Percentiles rank a stretch among this genome's conserved stretches.
These are phyloP conservation scores for Euphorbia lathyris DNA, from an alignment of 345 rosid genomes.

Conservation along the genomic window DNA sequence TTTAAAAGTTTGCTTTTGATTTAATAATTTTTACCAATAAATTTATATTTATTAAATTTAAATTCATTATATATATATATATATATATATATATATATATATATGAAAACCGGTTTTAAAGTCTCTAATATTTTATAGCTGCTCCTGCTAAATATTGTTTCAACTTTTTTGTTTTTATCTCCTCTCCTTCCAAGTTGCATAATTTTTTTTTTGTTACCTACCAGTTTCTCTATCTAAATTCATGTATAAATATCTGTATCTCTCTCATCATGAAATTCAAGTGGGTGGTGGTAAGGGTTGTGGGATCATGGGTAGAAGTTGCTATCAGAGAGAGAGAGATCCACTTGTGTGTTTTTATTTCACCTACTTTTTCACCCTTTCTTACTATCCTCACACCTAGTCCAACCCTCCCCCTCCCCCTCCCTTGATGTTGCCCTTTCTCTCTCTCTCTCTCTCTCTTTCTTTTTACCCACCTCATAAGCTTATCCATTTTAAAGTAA, in stretches of 20 bases:
- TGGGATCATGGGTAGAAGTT: conserved; percentile 34
- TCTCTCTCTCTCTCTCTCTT: background rate
- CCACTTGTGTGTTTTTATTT: conserved; percentile 3
- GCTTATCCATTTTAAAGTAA: conserved; percentile 4
- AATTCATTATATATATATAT: too few species aligned
- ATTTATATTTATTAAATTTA: too few species aligned
- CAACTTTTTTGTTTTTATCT: conserved; percentile 37
- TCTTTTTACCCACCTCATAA: conserved; percentile 1
- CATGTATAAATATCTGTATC: conserved; percentile 19
- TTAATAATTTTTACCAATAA: too few species aligned
- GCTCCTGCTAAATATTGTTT: too few species aligned
- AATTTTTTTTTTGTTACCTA: too few species aligned
- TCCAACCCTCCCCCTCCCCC: conserved; percentile 26
- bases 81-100: too few species aligned
- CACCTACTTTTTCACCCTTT: conserved; percentile 42
- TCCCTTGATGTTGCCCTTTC: conserved; percentile 31
- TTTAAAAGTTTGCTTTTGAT: too few species aligned
- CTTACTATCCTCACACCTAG: conserved; percentile 19
- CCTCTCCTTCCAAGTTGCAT: conserved; percentile 17
- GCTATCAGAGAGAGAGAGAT: conserved; percentile 21
- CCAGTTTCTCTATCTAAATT: too few species aligned
- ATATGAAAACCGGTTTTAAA: too few species aligned
- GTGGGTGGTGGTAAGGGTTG: conserved; percentile 31
- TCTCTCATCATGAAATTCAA: conserved; percentile 33
- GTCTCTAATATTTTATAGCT: too few species aligned